These are phyloP conservation scores for Pseudevernia furfuracea DNA, from an alignment of 495 filamentous ascomycete genomes.

Conservation along the genomic window DNA sequence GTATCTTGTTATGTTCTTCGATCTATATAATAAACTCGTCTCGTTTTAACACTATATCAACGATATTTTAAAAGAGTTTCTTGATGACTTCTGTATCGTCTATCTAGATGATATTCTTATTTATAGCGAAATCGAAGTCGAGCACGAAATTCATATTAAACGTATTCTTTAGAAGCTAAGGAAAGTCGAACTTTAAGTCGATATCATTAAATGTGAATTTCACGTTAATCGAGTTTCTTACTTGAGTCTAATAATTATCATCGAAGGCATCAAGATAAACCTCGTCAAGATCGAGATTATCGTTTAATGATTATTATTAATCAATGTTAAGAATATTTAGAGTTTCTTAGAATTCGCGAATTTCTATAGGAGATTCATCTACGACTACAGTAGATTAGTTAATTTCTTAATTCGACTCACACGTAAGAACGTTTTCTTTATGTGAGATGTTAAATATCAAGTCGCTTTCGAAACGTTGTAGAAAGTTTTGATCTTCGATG, in stretches of 20 bases:
- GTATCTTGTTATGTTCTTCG: constrained; percentile 29
- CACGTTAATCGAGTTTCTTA: constrained; percentile 19
- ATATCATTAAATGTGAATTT: constrained; percentile 31
- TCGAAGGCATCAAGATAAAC: constrained; percentile 22
- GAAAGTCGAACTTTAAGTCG: constrained; percentile 14
- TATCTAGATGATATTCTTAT: constrained; percentile 24
- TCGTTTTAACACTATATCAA: constrained; percentile 32
- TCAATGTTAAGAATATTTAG: neutral
- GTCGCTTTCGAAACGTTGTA: neutral
- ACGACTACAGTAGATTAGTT: neutral
- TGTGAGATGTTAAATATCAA: neutral
- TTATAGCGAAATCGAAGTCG: constrained; percentile 13
- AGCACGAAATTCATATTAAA: constrained; percentile 17
- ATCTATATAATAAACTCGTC: constrained; percentile 21
- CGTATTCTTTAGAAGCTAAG: constrained; percentile 18
- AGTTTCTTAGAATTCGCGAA: neutral
- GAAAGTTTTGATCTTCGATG: neutral
- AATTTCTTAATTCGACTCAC: constrained; percentile 13
- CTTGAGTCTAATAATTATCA: constrained; percentile 24
- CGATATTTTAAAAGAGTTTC: constrained; percentile 13
- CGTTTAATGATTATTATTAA: neutral
- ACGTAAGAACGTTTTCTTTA: constrained; percentile 14
- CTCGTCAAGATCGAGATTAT: neutral
- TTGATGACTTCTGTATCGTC: neutral
- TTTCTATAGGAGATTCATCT: constrained; percentile 6